A percentile compares a stretch with the other conserved stretches of the same genome.
Evolutionary conservation across 345 rosid species (phyloP).

Genomic region (Microcos paniculata): DNA sequence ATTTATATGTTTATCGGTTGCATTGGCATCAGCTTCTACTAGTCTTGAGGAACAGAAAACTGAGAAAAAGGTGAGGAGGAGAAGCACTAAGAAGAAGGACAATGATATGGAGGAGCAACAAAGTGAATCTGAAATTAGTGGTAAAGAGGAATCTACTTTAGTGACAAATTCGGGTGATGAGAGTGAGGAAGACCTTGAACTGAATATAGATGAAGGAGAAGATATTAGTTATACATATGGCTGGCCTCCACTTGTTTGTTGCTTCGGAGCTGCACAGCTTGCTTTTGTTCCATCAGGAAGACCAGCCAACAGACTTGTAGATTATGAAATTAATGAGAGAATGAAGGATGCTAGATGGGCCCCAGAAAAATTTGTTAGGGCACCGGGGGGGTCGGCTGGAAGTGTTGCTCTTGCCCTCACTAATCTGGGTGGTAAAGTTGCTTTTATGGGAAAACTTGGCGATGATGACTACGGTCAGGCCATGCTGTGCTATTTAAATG

Average conservation of each 20-base stretch:
- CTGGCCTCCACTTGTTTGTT: conserved; percentile 97
- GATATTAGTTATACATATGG: conserved; percentile 74
- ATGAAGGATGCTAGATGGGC: conserved; percentile 67
- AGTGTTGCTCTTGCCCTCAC: conserved; percentile 86
- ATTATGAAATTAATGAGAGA: conserved; percentile 66
- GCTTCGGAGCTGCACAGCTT: conserved; percentile 90
- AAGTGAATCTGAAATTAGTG: conserved; percentile 51
- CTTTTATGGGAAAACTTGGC: conserved; percentile 92
- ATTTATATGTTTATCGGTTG: conserved; percentile 10
- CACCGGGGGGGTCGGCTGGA: conserved; percentile 87
- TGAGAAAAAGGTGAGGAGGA: conserved; percentile 52
- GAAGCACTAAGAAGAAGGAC: conserved; percentile 41
- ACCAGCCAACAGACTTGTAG: conserved; percentile 74
- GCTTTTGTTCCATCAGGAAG: conserved; percentile 89
- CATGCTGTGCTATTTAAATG: conserved; percentile 71
- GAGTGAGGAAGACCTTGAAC: conserved; percentile 59
- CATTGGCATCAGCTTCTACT: conserved; percentile 43
- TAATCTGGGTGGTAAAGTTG: conserved; percentile 80
- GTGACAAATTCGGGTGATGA: conserved; percentile 41
- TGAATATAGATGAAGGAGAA: conserved; percentile 55
- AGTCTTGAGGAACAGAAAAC: conserved; percentile 43
- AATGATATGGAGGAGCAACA: conserved; percentile 32
- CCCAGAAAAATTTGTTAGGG: conserved; percentile 68
- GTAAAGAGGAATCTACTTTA: conserved; percentile 35
- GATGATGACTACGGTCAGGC: conserved; percentile 80